Conservation (phyloP, 139 green algal species). For the Chlorella sp. region DNA sequence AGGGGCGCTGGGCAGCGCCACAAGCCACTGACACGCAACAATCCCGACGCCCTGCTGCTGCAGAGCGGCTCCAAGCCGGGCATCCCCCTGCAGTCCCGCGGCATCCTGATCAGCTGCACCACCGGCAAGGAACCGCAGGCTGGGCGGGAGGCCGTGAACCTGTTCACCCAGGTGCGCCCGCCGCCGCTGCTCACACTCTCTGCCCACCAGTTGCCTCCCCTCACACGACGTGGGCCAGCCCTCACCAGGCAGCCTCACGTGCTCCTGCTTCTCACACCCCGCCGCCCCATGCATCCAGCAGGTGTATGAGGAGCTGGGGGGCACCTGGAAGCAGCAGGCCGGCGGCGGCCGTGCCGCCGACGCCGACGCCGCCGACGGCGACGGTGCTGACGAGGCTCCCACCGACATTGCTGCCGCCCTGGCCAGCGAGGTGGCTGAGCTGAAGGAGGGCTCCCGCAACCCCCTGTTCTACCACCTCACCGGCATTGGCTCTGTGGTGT, state of each 20-base stretch:
- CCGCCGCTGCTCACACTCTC: neutral
- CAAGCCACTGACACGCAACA: neutral
- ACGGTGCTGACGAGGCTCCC: neutral
- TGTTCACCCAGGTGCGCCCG: slow-evolving; percentile 47
- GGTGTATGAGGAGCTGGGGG: slow-evolving; percentile 46
- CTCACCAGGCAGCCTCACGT: neutral
- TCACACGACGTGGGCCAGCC: too few relatives aligned
- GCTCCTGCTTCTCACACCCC: neutral
- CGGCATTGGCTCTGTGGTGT: slow-evolving; percentile 40
- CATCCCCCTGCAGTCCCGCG: slow-evolving; percentile 44
- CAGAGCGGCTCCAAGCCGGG: neutral
- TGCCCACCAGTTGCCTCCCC: neutral
- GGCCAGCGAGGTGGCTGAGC: slow-evolving; percentile 55
- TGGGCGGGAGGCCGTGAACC: slow-evolving; percentile 44
- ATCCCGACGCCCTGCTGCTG: neutral
- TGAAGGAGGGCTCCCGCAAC: slow-evolving; percentile 34
- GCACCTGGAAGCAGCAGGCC: slow-evolving; percentile 11
- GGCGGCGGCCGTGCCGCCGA: neutral
- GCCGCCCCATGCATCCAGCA: slow-evolving; percentile 3
- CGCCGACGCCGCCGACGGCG: neutral
- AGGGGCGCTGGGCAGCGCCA: neutral
- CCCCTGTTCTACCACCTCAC: slow-evolving; percentile 46
- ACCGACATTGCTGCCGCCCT: slow-evolving; percentile 50
- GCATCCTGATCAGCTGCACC: slow-evolving; percentile 54
- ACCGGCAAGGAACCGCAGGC: slow-evolving; percentile 50